Evolutionary conservation across 176 grass and related monocot species (phyloP).

Genomic region (Aegilops longissima): DNA sequence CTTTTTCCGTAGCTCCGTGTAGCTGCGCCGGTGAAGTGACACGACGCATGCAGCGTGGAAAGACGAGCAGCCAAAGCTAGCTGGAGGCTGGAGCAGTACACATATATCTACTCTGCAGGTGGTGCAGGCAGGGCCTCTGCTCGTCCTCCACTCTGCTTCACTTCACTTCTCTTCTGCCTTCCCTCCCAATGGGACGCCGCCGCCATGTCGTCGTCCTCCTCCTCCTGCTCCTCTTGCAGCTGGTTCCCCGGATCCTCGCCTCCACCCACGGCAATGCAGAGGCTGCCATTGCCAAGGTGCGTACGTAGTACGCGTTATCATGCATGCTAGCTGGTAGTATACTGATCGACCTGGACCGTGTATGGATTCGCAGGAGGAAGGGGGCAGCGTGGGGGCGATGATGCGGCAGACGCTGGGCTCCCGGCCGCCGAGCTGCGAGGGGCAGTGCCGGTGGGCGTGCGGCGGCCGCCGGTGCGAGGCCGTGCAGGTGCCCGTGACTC

Average conservation of each 20-base stretch:
- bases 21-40: neutral
- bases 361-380: neutral
- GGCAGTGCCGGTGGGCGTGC: slow-evolving; percentile 39
- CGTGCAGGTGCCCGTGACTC: slow-evolving; percentile 46
- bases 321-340: neutral
- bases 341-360: neutral
- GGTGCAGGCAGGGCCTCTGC: neutral
- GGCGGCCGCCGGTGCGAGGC: slow-evolving; percentile 42
- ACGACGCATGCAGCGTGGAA: neutral
- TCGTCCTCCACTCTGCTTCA: neutral
- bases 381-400: neutral
- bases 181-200: neutral
- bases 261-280: neutral
- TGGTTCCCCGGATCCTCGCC: neutral
- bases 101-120: neutral
- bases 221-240: neutral
- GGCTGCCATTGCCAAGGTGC: neutral
- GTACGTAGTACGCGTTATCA: neutral
- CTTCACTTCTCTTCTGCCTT: neutral
- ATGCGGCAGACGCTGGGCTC: slow-evolving; percentile 18
- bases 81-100: neutral
- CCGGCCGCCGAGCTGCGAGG: slow-evolving; percentile 48
- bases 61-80: neutral
- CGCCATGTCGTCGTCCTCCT: neutral
- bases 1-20: neutral